Conservation (phyloP, 352 stramenopile genomes). For the Globisporangium megalacanthum region DNA sequence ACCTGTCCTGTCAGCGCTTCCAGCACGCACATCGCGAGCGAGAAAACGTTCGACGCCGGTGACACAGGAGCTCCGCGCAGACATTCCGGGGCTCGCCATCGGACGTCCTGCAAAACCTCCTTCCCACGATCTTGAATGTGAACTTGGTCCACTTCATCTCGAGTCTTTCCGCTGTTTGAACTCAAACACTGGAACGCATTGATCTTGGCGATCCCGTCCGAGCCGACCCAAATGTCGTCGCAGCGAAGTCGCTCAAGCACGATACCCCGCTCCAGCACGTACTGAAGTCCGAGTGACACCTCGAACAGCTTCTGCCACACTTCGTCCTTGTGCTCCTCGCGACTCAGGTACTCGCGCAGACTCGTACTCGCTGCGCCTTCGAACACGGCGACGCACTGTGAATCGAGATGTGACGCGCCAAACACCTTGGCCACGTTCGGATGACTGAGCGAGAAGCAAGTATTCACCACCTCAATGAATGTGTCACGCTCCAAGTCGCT, state of each 20-base stretch:
- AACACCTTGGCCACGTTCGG: slow-evolving; percentile 15
- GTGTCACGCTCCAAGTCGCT: background rate
- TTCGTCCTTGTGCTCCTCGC: background rate
- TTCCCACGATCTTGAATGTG: no score
- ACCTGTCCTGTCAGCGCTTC: slow-evolving; percentile 1
- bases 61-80: background rate
- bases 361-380: background rate
- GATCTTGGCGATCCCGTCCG: slow-evolving; percentile 2
- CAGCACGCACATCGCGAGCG: background rate
- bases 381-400: slow-evolving; percentile 21
- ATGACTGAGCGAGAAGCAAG: slow-evolving; percentile 28
- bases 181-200: background rate
- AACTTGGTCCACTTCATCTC: no score
- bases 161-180: no score
- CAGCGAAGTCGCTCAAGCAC: background rate
- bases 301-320: slow-evolving; percentile 10
- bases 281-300: slow-evolving; percentile 24
- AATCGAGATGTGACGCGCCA: slow-evolving; percentile 5
- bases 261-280: slow-evolving; percentile 8
- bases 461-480: background rate
- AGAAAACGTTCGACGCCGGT: background rate
- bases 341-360: slow-evolving; percentile 1
- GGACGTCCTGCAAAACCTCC: background rate
- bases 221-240: background rate
- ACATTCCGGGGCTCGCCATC: slow-evolving; percentile 1